Evolutionary conservation across 2,329 filamentous ascomycete genomes (phyloP), one percentile per base, ranked within the genome.

Genomic region (Gaeumannomyces sp.): DNA sequence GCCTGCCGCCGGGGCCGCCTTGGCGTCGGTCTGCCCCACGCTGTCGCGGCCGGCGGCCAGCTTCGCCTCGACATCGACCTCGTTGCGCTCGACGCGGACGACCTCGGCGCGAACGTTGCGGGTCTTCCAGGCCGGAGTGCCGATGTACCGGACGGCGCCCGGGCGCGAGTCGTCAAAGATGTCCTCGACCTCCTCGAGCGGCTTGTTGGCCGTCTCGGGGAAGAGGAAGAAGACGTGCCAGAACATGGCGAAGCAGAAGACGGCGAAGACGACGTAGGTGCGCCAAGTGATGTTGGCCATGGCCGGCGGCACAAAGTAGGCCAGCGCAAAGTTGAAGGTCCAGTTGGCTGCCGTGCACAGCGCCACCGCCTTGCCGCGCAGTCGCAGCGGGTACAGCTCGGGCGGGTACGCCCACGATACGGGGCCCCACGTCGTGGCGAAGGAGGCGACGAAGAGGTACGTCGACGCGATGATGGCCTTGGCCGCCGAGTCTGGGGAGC

Each of bases 381-480:
- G 73, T n/a, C 77, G 75, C 45, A 78, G 74, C 25, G 78, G 78
- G 71, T 76, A 83, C 38, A 83, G 73, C 72, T 83, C 81, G 6
- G 80, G 74, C 64, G 76, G 80, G 72, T 79, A 82, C 59, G 73
- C 77, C 80, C 76, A 83, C 62, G 77, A 79, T 61, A 72, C 74
- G 63, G 73, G 76, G 25, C 76, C 80, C 81, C 74, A 80, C 45
- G 75, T 80, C 19, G 75, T 77, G 58, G 80, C 79, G 68, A 75
- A 70, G 1, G 75, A 78, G 0, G 84, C 85, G 25, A 88, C 85
- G 64, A 88, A 86, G 50, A 85, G 83, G 67, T 89, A 91, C 0
- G 86, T 89, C 68, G 82, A 87, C 1, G 87, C 86, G 64, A 90
- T 85, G 67, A 89, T 81, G 0, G 82, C 83, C 70, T 83, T 85